These are phyloP conservation scores for Carpinus fangiana DNA, from an alignment of 306 rosid genomes.

Conservation along the genomic window DNA sequence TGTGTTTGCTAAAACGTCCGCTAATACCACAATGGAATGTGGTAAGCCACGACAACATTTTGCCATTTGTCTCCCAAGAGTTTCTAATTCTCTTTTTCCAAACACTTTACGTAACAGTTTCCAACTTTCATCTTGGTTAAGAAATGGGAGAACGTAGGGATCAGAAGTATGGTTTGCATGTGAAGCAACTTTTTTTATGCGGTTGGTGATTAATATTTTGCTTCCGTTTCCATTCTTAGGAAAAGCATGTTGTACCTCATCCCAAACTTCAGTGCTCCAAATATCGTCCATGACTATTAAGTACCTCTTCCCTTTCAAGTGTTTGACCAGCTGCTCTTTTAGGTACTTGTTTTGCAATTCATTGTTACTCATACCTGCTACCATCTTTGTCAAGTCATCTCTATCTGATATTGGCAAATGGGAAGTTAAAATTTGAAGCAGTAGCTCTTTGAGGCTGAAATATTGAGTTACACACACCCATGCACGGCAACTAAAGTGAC, in stretches of 20 bases:
- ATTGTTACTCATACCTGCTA: not conserved
- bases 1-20: not conserved
- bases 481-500: too few species aligned
- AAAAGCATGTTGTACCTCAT: slow-evolving; percentile 15
- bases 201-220: slow-evolving; percentile 31
- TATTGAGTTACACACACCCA: not conserved
- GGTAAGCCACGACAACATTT: not conserved
- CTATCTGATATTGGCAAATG: not conserved
- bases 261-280: slow-evolving; percentile 15
- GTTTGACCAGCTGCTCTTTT: not conserved
- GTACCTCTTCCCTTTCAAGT: not conserved
- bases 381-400: not conserved
- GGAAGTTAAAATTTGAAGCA: not conserved
- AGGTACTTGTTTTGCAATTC: not conserved
- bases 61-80: not conserved
- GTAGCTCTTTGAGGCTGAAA: not conserved
- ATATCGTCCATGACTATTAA: slow-evolving; percentile 21
- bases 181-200: slow-evolving; percentile 20
- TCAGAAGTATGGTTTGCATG: too few species aligned
- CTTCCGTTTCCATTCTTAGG: slow-evolving; percentile 16
- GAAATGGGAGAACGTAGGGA: not conserved
- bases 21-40: not conserved
- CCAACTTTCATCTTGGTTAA: slow-evolving; percentile 33
- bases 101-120: slow-evolving; percentile 27
- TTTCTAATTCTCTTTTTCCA: too few species aligned